phyloP scores from a whole-genome alignment of 208 protist species.

The Crithidia acanthocephali region DNA sequence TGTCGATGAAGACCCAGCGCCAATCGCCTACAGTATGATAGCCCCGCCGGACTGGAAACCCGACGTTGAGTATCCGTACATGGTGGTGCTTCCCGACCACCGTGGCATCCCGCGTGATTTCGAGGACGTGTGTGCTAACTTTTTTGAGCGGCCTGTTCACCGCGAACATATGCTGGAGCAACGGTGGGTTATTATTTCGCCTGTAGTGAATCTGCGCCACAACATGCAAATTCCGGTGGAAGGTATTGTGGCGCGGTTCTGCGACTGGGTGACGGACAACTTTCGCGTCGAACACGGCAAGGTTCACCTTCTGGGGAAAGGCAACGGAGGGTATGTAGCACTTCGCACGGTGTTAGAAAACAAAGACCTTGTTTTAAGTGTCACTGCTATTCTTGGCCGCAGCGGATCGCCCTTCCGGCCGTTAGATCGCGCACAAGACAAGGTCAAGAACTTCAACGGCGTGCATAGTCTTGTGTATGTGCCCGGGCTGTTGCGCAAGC shows the following conservation, averaged over 20 bases:
- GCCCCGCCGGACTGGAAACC: constrained; percentile 62
- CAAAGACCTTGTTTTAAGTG: constrained; percentile 75
- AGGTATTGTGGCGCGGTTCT: constrained; percentile 82
- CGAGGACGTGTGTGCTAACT: constrained; percentile 88
- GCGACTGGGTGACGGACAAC: constrained; percentile 82
- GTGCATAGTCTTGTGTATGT: constrained; percentile 85
- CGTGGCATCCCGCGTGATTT: constrained; percentile 79
- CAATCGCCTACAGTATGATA: constrained; percentile 84
- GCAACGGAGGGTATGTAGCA: constrained; percentile 78
- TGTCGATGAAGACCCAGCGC: constrained; percentile 68
- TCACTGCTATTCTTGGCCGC: constrained; percentile 78
- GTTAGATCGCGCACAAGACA: constrained; percentile 72
- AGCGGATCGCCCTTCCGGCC: constrained; percentile 78
- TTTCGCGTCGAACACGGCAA: constrained; percentile 78
- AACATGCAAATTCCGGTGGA: constrained; percentile 82
- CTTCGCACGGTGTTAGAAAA: constrained; percentile 79
- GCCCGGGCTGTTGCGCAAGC: constrained; percentile 78
- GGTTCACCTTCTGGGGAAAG: constrained; percentile 89
- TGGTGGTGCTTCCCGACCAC: constrained; percentile 84
- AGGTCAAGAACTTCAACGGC: constrained; percentile 81
- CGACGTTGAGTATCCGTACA: constrained; percentile 72
- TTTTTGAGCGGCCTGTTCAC: constrained; percentile 82
- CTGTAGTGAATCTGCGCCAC: constrained; percentile 79
- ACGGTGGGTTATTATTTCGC: constrained; percentile 79
- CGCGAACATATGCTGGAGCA: constrained; percentile 74